phyloP scores from a whole-genome alignment of 768 basidiomycete species.

The Kwoniella mangroviensis region DNA sequence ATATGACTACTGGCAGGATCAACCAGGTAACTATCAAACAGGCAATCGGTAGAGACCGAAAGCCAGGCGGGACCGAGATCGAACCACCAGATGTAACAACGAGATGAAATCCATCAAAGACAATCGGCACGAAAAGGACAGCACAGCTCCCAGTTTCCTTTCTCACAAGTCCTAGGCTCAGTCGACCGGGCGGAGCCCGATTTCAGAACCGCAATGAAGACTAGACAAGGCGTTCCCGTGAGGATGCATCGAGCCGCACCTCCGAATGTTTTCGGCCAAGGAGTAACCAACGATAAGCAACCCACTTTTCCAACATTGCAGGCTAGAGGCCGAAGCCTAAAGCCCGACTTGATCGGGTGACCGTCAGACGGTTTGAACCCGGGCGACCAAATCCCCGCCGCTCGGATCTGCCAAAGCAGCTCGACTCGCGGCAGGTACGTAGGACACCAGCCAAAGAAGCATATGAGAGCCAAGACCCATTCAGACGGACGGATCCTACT shows the following conservation, averaged over 20 bases:
- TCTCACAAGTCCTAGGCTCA: conserved; percentile 61
- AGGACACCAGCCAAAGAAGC: conserved; percentile 4
- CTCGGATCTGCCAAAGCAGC: not conserved
- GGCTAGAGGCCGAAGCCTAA: conserved; percentile 15
- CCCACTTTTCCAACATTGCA: conserved; percentile 54
- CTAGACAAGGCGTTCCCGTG: conserved; percentile 47
- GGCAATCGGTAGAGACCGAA: conserved; percentile 15
- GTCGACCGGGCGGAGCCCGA: conserved; percentile 53
- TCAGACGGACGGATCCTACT: not conserved
- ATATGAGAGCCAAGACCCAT: too few species aligned
- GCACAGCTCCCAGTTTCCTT: conserved; percentile 60
- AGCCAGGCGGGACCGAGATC: not conserved
- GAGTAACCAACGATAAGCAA: conserved; percentile 59
- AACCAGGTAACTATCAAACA: conserved; percentile 73
- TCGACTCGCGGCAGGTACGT: conserved; percentile 4
- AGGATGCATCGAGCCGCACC: conserved; percentile 52
- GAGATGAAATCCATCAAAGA: not conserved
- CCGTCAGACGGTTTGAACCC: not conserved
- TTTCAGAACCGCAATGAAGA: conserved; percentile 57
- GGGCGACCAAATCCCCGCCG: not conserved
- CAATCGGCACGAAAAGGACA: not conserved
- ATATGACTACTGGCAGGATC: conserved; percentile 84
- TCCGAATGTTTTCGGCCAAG: conserved; percentile 57
- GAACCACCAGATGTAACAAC: conserved; percentile 7
- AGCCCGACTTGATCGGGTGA: not conserved